These are phyloP conservation scores for Claviceps digitariae DNA, from an alignment of 2,329 filamentous ascomycete species.

Conservation along the genomic window DNA sequence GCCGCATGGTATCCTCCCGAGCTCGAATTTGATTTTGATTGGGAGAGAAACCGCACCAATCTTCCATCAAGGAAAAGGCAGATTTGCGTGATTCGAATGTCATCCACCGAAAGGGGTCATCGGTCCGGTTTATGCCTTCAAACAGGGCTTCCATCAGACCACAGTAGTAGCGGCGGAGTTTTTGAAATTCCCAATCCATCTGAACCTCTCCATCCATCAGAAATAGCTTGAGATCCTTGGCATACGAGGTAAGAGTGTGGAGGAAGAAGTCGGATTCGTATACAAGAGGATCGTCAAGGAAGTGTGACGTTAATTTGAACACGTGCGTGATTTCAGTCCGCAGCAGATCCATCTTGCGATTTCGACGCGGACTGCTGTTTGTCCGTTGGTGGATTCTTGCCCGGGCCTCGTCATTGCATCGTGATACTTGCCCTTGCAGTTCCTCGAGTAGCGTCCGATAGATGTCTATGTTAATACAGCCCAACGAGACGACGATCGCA, in stretches of 20 bases:
- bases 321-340: slow-evolving; percentile 93
- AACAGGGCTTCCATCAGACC: slow-evolving; percentile 88
- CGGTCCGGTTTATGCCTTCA: slow-evolving; percentile 74
- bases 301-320: slow-evolving; percentile 86
- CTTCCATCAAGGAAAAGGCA: slow-evolving; percentile 92
- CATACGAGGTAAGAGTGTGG: slow-evolving; percentile 75
- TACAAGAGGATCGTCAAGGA: slow-evolving; percentile 64
- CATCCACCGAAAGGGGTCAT: slow-evolving; percentile 85
- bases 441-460: slow-evolving; percentile 86
- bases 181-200: slow-evolving; percentile 88
- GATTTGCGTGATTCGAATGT: slow-evolving; percentile 94
- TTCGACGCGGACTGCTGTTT: slow-evolving; percentile 68
- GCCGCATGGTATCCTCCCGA: slow-evolving; percentile 76
- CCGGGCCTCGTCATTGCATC: slow-evolving; percentile 80
- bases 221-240: slow-evolving; percentile 86
- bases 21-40: slow-evolving; percentile 73
- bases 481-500: slow-evolving; percentile 81
- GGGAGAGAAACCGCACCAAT: slow-evolving; percentile 96
- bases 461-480: slow-evolving; percentile 88
- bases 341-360: slow-evolving; percentile 71
- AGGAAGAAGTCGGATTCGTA: slow-evolving; percentile 84
- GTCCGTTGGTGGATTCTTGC: slow-evolving; percentile 76
- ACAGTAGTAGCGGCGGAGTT: slow-evolving; percentile 83
- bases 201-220: slow-evolving; percentile 91
- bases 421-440: slow-evolving; percentile 70